Evolutionary conservation across 2,329 filamentous ascomycete species (phyloP), one percentile per base, ranked within the genome.

Genomic region (Davidsoniella virescens): DNA sequence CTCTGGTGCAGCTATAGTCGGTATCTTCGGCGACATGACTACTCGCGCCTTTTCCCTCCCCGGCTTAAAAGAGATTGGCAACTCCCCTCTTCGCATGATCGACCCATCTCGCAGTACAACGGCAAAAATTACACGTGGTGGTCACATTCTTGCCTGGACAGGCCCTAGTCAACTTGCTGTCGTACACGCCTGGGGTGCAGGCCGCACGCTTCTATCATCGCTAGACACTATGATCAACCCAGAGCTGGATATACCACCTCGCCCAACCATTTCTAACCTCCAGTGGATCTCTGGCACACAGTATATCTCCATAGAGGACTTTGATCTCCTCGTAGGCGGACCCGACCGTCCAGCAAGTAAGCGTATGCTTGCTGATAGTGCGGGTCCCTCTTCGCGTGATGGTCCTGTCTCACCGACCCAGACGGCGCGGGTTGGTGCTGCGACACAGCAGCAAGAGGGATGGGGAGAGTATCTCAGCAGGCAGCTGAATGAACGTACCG

Each of bases 261-360:
- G 92, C 2, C 92, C 92, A 1, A 94, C 87, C 0, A 98, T 98
- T 54, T 93, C 85, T 17, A 94, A 93, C 59, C 66, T 98, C 37
- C 87, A 96, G 65, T 98, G 92, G 92, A 87, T 98, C 48, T 84
- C 87, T 0, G 92, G 92, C 3, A 96, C 90, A 1, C 90, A 95
- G 64, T 84, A 93, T 58, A 75, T 98, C 43, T 87, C 86, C 1
- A 82, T 86, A 0, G 72, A 80, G 2, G 92, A 98, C 59, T 78
- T 98, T 59, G 92, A 96, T 60, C 66, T 94, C 2, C 70, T 98
- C 1, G 92, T 98, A 53, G 87, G 90, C 47, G 90, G 90, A 0
- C 81, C 87, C 1, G 83, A 92, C 59, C 77, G 92, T 2, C 92
- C 90, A 2, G 82, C 87, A 1, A 92, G 84, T 54, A 93, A 93